Conservation (phyloP, 1,284 basidiomycete genomes). For the Coriolopsis trogii region DNA sequence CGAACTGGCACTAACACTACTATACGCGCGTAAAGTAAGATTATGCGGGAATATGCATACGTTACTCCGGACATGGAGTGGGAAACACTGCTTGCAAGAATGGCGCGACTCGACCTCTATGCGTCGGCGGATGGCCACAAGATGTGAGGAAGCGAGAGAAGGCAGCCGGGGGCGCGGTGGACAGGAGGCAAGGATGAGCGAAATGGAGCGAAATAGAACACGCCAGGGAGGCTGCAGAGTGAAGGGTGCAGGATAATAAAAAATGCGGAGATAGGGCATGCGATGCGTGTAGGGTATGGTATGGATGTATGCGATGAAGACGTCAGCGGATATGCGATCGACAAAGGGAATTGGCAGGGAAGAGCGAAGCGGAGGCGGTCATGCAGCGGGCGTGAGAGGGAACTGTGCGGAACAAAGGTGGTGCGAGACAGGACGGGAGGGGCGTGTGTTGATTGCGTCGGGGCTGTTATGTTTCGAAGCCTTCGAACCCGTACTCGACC, state of each 20-base stretch:
- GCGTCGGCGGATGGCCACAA: constrained; percentile 1
- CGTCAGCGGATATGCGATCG: constrained; percentile 23
- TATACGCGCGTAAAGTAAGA: constrained; percentile 24
- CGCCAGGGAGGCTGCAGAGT: neutral
- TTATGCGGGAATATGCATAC: constrained; percentile 24
- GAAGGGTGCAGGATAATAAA: constrained; percentile 20
- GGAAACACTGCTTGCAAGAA: constrained; percentile 4
- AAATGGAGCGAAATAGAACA: neutral
- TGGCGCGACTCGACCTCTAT: constrained; percentile 7
- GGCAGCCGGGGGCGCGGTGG: neutral
- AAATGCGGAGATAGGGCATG: constrained; percentile 21
- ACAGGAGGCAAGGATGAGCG: neutral
- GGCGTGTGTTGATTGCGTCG: neutral
- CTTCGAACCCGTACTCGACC: constrained; percentile 60
- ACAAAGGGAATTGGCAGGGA: constrained; percentile 8
- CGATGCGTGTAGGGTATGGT: constrained; percentile 22
- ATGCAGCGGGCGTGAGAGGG: constrained; percentile 12
- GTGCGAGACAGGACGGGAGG: neutral
- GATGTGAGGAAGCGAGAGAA: neutral
- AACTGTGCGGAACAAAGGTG: constrained; percentile 1
- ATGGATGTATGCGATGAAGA: constrained; percentile 23
- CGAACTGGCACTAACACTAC: constrained; percentile 4
- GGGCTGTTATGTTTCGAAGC: constrained; percentile 53
- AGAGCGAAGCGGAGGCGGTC: constrained; percentile 12
- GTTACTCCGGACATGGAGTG: constrained; percentile 13